These are phyloP conservation scores for Ophiocordyceps camponoti-floridani DNA, from an alignment of 2,329 filamentous ascomycete genomes.

Conservation along the genomic window DNA sequence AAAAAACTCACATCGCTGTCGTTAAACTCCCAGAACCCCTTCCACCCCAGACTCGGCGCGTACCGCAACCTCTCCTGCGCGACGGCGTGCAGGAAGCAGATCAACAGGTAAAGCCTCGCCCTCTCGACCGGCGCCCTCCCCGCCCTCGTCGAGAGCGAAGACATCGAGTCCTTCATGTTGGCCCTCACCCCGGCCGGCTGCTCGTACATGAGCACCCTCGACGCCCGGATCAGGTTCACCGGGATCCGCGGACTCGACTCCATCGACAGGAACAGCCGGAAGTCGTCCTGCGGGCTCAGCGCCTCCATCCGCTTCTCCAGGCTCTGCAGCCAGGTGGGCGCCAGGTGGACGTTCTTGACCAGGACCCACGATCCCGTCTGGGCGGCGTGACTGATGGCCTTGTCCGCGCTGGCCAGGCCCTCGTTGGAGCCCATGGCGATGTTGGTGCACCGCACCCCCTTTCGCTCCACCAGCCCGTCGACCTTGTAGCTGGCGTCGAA, in stretches of 20 bases:
- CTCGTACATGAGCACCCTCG: conserved; percentile 91
- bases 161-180: conserved; percentile 97
- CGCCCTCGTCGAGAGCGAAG: conserved; percentile 58
- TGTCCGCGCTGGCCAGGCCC: conserved; percentile 79
- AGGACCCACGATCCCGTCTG: conserved; percentile 90
- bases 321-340: conserved; percentile 89
- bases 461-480: conserved; percentile 77
- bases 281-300: conserved; percentile 82
- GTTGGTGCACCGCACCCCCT: conserved; percentile 71
- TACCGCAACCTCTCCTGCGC: conserved; percentile 90
- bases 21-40: conserved; percentile 99
- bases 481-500: conserved; percentile 99
- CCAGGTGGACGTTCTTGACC: conserved; percentile 96
- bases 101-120: conserved; percentile 69
- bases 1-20: conserved; percentile 70
- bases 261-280: conserved; percentile 95
- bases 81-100: conserved; percentile 90
- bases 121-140: conserved; percentile 79
- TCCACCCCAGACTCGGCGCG: conserved; percentile 87
- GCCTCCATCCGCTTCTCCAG: conserved; percentile 93
- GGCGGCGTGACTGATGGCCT: conserved; percentile 83
- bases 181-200: conserved; percentile 91
- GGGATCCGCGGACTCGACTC: conserved; percentile 93
- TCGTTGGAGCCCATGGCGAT: conserved; percentile 99
- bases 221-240: conserved; percentile 84